Conservation (phyloP, 1,284 basidiomycete genomes). For the Apiotrichum akiyoshidainum region DNA sequence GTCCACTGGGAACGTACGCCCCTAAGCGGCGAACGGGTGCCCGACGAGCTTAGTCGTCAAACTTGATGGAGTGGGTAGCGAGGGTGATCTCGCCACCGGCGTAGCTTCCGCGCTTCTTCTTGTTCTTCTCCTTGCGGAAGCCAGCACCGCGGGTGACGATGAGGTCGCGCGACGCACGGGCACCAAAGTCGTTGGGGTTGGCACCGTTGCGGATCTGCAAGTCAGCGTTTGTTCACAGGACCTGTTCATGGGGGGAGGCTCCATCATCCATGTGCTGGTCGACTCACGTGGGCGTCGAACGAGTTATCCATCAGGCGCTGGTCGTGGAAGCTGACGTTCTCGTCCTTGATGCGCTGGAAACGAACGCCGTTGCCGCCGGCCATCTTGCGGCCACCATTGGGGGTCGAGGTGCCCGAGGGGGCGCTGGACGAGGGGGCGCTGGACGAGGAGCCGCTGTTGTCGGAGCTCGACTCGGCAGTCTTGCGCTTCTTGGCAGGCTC, state of each 20-base stretch:
- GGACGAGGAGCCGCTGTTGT: slow-evolving; percentile 14
- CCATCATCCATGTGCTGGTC: too few relatives aligned
- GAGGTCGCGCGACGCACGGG: slow-evolving; percentile 76
- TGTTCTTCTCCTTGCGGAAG: slow-evolving; percentile 99
- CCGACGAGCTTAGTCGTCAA: slow-evolving; percentile 51
- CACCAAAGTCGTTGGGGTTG: slow-evolving; percentile 76
- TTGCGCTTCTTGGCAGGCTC: slow-evolving; percentile 41
- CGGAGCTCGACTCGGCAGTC: slow-evolving; percentile 25
- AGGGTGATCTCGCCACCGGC: slow-evolving; percentile 88
- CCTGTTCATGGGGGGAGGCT: too few relatives aligned
- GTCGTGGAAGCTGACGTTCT: slow-evolving; percentile 60
- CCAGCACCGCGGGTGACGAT: slow-evolving; percentile 90
- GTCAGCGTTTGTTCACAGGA: not conserved
- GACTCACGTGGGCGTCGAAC: slow-evolving; percentile 72
- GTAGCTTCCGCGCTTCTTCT: slow-evolving; percentile 95
- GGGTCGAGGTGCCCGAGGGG: slow-evolving; percentile 20
- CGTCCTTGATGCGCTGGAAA: slow-evolving; percentile 78
- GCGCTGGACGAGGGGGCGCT: slow-evolving; percentile 21
- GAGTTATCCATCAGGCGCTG: slow-evolving; percentile 71
- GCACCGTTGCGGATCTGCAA: slow-evolving; percentile 56
- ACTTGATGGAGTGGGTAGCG: slow-evolving; percentile 80
- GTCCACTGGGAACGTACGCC: not conserved
- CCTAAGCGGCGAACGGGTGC: too few relatives aligned
- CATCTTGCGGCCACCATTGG: slow-evolving; percentile 13
- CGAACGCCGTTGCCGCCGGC: slow-evolving; percentile 50